Evolutionary conservation across 2,329 filamentous ascomycete genomes (phyloP), one percentile per base, ranked within the genome.

Genomic region (Chaetomiaceae sp.): DNA sequence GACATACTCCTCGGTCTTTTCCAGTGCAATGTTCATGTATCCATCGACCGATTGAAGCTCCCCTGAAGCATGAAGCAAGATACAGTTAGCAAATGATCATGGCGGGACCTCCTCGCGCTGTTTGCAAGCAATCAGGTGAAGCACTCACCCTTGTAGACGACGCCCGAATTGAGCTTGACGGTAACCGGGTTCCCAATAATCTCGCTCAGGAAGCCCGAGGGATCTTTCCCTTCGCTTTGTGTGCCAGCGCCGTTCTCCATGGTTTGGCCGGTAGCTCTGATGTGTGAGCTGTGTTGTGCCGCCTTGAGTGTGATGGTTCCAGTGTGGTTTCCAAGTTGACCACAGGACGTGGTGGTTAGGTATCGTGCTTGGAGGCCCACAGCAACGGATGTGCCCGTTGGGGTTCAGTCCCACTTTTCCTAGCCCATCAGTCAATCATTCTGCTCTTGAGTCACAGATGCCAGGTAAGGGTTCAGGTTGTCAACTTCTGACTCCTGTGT

Each of bases 1-100:
- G 62, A 96, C 87, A 64, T 86, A 91, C 73, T 99, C 94, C 61
- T 89, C 86, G 19, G 91, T 95, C 74, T 96, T 94, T 72, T 99
- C 94, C 27, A 99, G 82, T 12, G 94, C 92, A 69, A 99, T 96
- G 75, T 99, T 99, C 94, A 99, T 99, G 75, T 97, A 99, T 48
- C 94, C 94, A 71, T 99, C 94, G 46, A 99, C 92, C 0, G 91
- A 96, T 70, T 97, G 91, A 34, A 97, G 81, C 69, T 96, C 91
- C 63, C 94, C 92, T 96, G 59, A 9, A 11, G 1, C 11, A 19
- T 1, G 4, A 9, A n/a, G 38, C 22, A 25, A 12, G 8, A 19
- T 1, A 9, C 4, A 37, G 54, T 57, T 25, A 58, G 50, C 15
- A 43, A 14, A n/a, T 3, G 8, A 11, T 43, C 54, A 39, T 38